Conservation (phyloP, 371 early-diverging fungal species). For the Polyrhizophydium stewartii region DNA sequence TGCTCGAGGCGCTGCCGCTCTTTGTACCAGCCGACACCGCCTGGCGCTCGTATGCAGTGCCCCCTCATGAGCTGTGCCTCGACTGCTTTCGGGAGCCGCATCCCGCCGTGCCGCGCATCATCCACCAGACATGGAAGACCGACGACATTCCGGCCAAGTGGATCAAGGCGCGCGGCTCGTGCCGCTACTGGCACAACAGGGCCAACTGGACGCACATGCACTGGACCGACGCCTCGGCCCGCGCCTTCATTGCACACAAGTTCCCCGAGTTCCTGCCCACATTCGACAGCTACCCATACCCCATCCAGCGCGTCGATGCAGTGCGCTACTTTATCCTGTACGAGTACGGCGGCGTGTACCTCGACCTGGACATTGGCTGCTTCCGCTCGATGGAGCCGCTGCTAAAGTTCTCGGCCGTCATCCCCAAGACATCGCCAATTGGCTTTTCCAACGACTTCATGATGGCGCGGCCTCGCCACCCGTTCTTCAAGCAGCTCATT, state of each 20-base stretch:
- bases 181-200: not conserved
- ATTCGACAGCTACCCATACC: constrained; percentile 16
- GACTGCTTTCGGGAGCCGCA: too few species aligned
- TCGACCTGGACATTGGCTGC: constrained; percentile 33
- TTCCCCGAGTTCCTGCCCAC: constrained; percentile 27
- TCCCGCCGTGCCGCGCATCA: constrained; percentile 9
- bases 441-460: constrained; percentile 25
- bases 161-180: not conserved
- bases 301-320: constrained; percentile 35
- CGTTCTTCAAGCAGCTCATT: constrained; percentile 17
- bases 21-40: too few species aligned
- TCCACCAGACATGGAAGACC: constrained; percentile 17
- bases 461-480: constrained; percentile 7
- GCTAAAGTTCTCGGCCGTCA: constrained; percentile 6
- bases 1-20: too few species aligned
- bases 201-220: constrained; percentile 17
- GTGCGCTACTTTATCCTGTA: constrained; percentile 32
- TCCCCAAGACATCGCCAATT: constrained; percentile 11
- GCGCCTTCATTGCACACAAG: constrained; percentile 19
- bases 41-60: too few species aligned
- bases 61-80: too few species aligned
- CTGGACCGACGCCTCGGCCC: constrained; percentile 30
- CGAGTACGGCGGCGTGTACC: constrained; percentile 40
- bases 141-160: constrained; percentile 5
- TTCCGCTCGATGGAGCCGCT: constrained; percentile 11